These are phyloP conservation scores for Aleurites moluccanus DNA, from an alignment of 441 rosid species.

Conservation along the genomic window DNA sequence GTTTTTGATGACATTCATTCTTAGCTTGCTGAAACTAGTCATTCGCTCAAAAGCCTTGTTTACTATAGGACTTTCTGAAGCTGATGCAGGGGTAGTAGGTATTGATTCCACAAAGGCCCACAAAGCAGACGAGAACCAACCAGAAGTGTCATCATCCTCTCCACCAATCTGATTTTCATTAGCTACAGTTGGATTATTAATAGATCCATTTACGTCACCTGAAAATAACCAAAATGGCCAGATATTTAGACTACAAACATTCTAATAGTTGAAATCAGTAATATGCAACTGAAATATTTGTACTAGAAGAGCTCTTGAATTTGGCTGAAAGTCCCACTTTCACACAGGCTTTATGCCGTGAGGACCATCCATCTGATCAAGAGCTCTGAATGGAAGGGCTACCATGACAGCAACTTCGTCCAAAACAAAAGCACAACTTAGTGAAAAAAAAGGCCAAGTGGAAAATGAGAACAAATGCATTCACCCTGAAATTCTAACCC, in stretches of 20 bases:
- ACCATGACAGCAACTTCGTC: conserved; percentile 40
- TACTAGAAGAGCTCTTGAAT: conserved; percentile 45
- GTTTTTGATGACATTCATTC: conserved; percentile 42
- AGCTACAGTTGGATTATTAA: conserved; percentile 22
- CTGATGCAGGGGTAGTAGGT: conserved; percentile 83
- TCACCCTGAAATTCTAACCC: conserved; percentile 15
- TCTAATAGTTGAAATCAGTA: conserved; percentile 2
- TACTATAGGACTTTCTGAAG: conserved; percentile 66
- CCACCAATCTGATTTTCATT: conserved; percentile 37
- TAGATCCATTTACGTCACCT: conserved; percentile 42
- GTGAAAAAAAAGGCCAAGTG: conserved; percentile 21
- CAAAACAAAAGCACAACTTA: conserved; percentile 30
- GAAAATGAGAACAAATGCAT: conserved; percentile 16
- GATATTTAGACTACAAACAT: conserved; percentile 23
- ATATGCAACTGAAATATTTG: conserved; percentile 34
- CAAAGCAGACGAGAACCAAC: conserved; percentile 60
- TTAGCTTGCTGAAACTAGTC: conserved; percentile 76
- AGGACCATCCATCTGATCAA: conserved; percentile 46
- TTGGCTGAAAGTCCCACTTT: conserved; percentile 42
- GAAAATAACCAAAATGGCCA: conserved; percentile 29
- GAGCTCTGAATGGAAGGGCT: conserved; percentile 49
- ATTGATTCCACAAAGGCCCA: conserved; percentile 83
- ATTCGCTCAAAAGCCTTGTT: conserved; percentile 74
- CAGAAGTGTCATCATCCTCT: conserved; percentile 34
- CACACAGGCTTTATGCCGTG: conserved; percentile 35